A percentile compares a stretch with the other conserved stretches of the same genome.
phyloP scores from a whole-genome alignment of 2,329 filamentous ascomycete species.

The Alternaria infectoria region DNA sequence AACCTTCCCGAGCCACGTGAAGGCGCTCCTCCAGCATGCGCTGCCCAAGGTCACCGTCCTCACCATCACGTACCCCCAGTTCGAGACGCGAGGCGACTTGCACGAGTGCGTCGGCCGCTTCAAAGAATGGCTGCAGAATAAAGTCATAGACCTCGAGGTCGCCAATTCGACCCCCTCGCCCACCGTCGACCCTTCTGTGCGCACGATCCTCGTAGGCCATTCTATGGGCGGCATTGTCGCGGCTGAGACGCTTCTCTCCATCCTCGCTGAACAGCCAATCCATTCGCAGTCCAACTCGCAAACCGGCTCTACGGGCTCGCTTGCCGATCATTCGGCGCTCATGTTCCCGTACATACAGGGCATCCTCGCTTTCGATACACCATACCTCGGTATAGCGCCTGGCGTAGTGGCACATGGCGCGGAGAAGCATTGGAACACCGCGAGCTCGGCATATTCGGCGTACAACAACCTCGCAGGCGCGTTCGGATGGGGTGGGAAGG shows the following conservation, averaged over 20 bases:
- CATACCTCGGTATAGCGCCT: slow-evolving; percentile 81
- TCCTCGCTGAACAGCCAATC: slow-evolving; percentile 64
- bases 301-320: slow-evolving; percentile 38
- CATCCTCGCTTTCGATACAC: slow-evolving; percentile 92
- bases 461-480: slow-evolving; percentile 67
- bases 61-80: slow-evolving; percentile 76
- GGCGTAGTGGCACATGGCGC: slow-evolving; percentile 86
- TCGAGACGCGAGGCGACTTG: slow-evolving; percentile 81
- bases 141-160: slow-evolving; percentile 94
- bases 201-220: slow-evolving; percentile 82
- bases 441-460: slow-evolving; percentile 71
- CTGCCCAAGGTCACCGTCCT: slow-evolving; percentile 73
- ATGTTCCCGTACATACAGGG: slow-evolving; percentile 96
- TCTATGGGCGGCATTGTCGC: slow-evolving; percentile 92
- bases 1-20: slow-evolving; percentile 75
- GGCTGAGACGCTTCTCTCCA: slow-evolving; percentile 80
- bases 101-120: slow-evolving; percentile 73
- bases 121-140: slow-evolving; percentile 84
- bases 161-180: slow-evolving; percentile 79
- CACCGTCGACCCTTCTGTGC: slow-evolving; percentile 84
- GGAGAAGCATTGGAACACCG: slow-evolving; percentile 82
- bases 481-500: slow-evolving; percentile 65
- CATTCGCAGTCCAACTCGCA: slow-evolving; percentile 45
- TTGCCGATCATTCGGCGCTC: slow-evolving; percentile 62
- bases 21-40: slow-evolving; percentile 66